Base-by-base conservation (phyloP, 768 basidiomycete species). In the Trametes elegans region DNA sequence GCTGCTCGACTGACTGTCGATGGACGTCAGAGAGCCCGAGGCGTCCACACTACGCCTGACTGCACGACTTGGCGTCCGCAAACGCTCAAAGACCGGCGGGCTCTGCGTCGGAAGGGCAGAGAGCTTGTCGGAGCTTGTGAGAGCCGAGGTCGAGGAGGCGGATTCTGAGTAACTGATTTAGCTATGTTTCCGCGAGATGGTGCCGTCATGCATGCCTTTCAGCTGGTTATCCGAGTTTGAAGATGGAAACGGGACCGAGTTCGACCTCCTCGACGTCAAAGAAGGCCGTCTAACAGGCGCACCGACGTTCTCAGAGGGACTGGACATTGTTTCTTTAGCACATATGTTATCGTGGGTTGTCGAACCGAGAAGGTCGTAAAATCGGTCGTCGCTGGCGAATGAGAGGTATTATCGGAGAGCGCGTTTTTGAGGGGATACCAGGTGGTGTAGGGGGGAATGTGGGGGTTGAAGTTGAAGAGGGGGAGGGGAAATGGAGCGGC, bases 91-190 rank as follows among this genome's bases (percentile, higher is more conserved):
- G n/a, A 70, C 61, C 7, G 77, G 69, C 7, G 72, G 64, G 9
- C 65, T 64, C n/a, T 65, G 70, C 21, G 68, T 69, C 0, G 74
- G 73, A 23, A 75, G 64, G 24, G 72, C 68, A 27, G 73, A 65
- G 23, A 80, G 71, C 50, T 75, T 79, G 43, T 83, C 82, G 3
- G 79, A 76, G 46, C 70, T 74, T 1, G 75, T 72, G 18, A 59
- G 57, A 23, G 72, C 69, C 2, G 74, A 72, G 10, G 47, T 62
- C 1, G 66, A 62, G n/a, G 68, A 64, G 7, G 51, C 58, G 3
- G 64, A 59, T 10, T 64, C 67, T 68, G 44, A 8, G 14, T 3
- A 10, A 18, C 3, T 7, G n/a, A 3, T 41, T 50, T 16, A 53
- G 31, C 14, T 4, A 16, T n/a, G 38, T 19, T 39, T 10, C 26